Percentiles rank a stretch among this genome's conserved stretches.
Conservation (phyloP, 768 basidiomycete species). For the Rhizopogon salebrosus region DNA sequence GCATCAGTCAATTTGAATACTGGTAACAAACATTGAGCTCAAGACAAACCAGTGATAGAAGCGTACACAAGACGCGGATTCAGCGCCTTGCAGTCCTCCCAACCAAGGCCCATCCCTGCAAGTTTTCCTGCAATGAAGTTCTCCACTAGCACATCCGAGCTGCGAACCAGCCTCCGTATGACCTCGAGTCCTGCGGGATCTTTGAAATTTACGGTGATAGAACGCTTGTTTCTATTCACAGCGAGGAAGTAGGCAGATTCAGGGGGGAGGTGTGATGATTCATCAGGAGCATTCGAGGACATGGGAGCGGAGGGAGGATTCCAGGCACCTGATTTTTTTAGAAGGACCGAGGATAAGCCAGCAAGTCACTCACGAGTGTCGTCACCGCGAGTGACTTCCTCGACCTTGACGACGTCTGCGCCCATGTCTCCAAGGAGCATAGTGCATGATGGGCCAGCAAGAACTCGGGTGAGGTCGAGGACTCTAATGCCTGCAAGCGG, state of each 20-base stretch:
- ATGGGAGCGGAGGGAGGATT: slow-evolving; percentile 55
- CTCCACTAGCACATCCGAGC: slow-evolving; percentile 84
- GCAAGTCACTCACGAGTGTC: slow-evolving; percentile 65
- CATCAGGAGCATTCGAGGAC: slow-evolving; percentile 41
- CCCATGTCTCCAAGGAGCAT: slow-evolving; percentile 92
- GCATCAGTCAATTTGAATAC: background rate
- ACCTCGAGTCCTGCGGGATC: slow-evolving; percentile 70
- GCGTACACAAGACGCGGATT: slow-evolving; percentile 84
- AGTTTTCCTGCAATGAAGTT: slow-evolving; percentile 88
- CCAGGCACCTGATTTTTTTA: slow-evolving; percentile 50
- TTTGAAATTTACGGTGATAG: slow-evolving; percentile 88
- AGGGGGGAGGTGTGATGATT: slow-evolving; percentile 64
- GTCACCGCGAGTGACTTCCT: slow-evolving; percentile 76
- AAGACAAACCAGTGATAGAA: slow-evolving; percentile 73
- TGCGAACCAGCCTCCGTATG: slow-evolving; percentile 59
- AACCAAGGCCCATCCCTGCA: slow-evolving; percentile 78
- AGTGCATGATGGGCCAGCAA: slow-evolving; percentile 90
- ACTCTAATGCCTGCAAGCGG: slow-evolving; percentile 78
- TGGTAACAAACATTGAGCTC: background rate
- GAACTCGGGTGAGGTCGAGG: slow-evolving; percentile 84
- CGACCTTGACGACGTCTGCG: slow-evolving; percentile 92
- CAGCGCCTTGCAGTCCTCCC: slow-evolving; percentile 70
- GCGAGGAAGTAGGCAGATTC: slow-evolving; percentile 93
- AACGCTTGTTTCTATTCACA: slow-evolving; percentile 85
- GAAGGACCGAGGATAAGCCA: slow-evolving; percentile 7